Conservation (phyloP, 768 basidiomycete genomes). For the Suillus plorans region DNA sequence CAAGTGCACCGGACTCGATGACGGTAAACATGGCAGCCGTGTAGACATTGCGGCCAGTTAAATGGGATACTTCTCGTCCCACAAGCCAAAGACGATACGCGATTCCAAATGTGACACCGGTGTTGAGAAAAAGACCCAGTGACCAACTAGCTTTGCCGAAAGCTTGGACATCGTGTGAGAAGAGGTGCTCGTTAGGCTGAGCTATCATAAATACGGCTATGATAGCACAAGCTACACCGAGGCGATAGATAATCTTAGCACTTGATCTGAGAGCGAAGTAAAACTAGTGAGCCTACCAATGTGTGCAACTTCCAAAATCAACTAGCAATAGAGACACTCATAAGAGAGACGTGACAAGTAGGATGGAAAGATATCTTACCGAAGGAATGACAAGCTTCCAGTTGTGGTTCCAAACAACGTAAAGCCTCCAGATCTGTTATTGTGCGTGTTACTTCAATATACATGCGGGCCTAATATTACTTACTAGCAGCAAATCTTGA, state of each 20-base stretch:
- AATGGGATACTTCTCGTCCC: neutral
- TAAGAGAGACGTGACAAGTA: neutral
- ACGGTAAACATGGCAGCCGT: constrained; percentile 16
- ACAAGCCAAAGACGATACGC: constrained; percentile 15
- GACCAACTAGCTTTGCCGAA: constrained; percentile 13
- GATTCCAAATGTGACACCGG: constrained; percentile 15
- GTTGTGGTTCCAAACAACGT: constrained; percentile 6
- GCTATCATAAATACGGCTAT: constrained; percentile 1
- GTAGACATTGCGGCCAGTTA: constrained; percentile 8
- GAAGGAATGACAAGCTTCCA: constrained; percentile 2
- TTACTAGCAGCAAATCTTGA: constrained; percentile 8
- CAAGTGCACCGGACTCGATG: constrained; percentile 20
- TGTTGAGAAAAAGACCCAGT: constrained; percentile 16
- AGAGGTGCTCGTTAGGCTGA: neutral
- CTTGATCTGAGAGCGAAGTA: neutral
- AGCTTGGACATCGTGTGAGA: constrained; percentile 6
- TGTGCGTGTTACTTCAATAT: neutral
- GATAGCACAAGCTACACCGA: constrained; percentile 5
- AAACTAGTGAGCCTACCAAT: neutral
- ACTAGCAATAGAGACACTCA: neutral
- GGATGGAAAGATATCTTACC: constrained; percentile 2
- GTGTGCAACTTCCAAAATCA: constrained; percentile 9
- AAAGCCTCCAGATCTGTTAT: constrained; percentile 12
- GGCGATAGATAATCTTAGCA: neutral
- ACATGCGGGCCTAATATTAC: neutral